phyloP scores from a whole-genome alignment of 306 rosid genomes.

The Vigna radiata region DNA sequence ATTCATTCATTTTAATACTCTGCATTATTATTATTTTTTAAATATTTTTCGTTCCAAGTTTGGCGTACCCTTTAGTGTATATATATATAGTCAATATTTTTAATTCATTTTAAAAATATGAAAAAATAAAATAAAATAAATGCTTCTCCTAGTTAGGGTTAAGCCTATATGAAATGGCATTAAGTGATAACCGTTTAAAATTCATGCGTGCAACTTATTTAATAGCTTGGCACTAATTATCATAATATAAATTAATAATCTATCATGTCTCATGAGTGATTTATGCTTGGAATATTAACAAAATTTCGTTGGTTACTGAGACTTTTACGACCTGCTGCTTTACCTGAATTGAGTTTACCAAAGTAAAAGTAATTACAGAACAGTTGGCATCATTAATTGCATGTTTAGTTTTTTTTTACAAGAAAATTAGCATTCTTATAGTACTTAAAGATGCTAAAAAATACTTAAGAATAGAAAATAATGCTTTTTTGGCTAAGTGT shows the following conservation, averaged over 20 bases:
- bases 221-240: too few species aligned
- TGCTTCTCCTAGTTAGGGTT: too few species aligned
- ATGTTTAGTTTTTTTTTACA: neutral
- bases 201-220: too few species aligned
- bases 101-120: neutral
- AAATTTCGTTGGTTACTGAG: too few species aligned
- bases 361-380: neutral
- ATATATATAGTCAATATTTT: neutral
- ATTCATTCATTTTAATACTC: neutral
- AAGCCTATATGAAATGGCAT: too few species aligned
- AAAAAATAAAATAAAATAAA: too few species aligned
- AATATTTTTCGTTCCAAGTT: neutral
- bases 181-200: too few species aligned
- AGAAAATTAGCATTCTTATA: neutral
- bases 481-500: neutral
- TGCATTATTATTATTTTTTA: neutral
- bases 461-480: neutral
- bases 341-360: neutral
- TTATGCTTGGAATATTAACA: too few species aligned
- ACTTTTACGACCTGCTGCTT: too few species aligned
- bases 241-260: too few species aligned
- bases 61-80: neutral
- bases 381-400: neutral
- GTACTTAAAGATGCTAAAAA: neutral
- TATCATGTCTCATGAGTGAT: too few species aligned